A percentile compares a stretch with the other conserved stretches of the same genome.
These are phyloP conservation scores for Tricholoma matsutake DNA, from an alignment of 768 basidiomycete genomes.

Conservation along the genomic window DNA sequence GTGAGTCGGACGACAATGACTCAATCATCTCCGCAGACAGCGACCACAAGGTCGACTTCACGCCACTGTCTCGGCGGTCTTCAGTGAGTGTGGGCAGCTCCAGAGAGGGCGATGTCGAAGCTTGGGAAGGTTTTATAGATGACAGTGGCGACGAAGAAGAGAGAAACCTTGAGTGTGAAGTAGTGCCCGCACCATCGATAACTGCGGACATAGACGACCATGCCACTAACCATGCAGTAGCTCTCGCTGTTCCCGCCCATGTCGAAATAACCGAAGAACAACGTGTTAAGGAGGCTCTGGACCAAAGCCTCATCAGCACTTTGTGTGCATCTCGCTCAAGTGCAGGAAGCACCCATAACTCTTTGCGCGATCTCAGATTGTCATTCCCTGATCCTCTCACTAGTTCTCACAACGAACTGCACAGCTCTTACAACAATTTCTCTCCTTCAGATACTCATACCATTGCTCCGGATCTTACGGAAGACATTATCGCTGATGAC, in stretches of 20 bases:
- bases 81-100: slow-evolving; percentile 70
- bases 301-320: slow-evolving; percentile 82
- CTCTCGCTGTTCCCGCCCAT: slow-evolving; percentile 27
- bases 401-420: slow-evolving; percentile 62
- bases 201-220: slow-evolving; percentile 30
- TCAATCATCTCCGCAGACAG: slow-evolving; percentile 60
- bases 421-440: slow-evolving; percentile 56
- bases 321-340: slow-evolving; percentile 71
- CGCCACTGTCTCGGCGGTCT: slow-evolving; percentile 63
- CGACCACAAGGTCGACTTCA: slow-evolving; percentile 54
- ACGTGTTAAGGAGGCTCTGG: slow-evolving; percentile 68
- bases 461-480: slow-evolving; percentile 22
- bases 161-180: slow-evolving; percentile 25
- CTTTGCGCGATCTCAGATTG: slow-evolving; percentile 71
- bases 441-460: slow-evolving; percentile 34
- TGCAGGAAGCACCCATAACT: slow-evolving; percentile 51
- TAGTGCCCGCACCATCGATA: slow-evolving; percentile 27
- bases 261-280: slow-evolving; percentile 58
- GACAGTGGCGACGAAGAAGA: slow-evolving; percentile 51
- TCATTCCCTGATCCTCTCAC: slow-evolving; percentile 84
- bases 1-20: slow-evolving; percentile 70
- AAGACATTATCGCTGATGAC: slow-evolving; percentile 19
- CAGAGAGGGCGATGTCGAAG: slow-evolving; percentile 64
- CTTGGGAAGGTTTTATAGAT: slow-evolving; percentile 76
- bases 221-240: slow-evolving; percentile 24